Evolutionary conservation across 768 basidiomycete species (phyloP).

Genomic region (Baorangia bicolor): DNA sequence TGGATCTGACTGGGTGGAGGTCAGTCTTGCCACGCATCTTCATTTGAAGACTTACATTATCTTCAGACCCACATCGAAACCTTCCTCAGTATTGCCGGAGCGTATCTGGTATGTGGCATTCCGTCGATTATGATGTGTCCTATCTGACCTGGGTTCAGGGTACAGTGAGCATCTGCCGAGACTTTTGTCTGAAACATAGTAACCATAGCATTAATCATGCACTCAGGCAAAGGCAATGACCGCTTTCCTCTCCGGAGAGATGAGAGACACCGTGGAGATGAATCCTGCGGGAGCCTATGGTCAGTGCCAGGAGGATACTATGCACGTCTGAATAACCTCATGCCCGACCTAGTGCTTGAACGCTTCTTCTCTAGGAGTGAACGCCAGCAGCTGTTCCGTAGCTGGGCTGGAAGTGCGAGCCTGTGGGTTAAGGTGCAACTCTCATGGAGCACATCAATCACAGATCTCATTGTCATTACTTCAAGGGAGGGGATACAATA

Average conservation of each 20-base stretch:
- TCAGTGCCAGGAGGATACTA: conserved; percentile 24
- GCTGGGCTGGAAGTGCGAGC: conserved; percentile 93
- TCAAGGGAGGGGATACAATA: conserved; percentile 73
- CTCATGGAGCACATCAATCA: background rate
- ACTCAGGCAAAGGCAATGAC: conserved; percentile 92
- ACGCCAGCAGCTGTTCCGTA: conserved; percentile 84
- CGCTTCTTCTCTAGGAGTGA: conserved; percentile 91
- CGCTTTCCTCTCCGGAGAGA: conserved; percentile 93
- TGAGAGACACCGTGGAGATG: conserved; percentile 89
- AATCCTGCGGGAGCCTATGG: conserved; percentile 79
- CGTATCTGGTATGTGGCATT: conserved; percentile 63
- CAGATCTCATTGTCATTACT: background rate
- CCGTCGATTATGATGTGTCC: background rate
- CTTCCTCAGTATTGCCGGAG: conserved; percentile 81
- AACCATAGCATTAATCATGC: background rate
- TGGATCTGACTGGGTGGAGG: conserved; percentile 90
- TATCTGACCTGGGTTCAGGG: conserved; percentile 44
- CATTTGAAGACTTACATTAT: background rate
- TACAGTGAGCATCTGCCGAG: conserved; percentile 51
- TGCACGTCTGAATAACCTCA: background rate
- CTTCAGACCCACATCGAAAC: conserved; percentile 79
- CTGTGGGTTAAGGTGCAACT: conserved; percentile 90
- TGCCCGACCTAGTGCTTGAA: conserved; percentile 56
- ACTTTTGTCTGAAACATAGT: background rate
- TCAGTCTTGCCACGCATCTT: conserved; percentile 23